Evolutionary conservation across 73 alveolate species (phyloP), one percentile per base, ranked within the genome.

Genomic region (Stentor coeruleus): DNA sequence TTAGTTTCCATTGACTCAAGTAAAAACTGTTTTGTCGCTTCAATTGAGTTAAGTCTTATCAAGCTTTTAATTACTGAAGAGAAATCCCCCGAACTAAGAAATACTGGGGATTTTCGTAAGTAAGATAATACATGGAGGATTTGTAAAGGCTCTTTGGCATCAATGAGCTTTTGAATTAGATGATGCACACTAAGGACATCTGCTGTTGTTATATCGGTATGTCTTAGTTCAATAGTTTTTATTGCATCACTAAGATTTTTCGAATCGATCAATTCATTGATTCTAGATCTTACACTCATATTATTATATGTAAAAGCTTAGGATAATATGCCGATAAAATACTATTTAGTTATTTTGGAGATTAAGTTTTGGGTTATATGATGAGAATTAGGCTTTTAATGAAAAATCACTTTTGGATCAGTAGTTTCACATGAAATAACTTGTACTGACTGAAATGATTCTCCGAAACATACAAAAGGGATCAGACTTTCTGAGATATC

Each of bases 271-370:
- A 66, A 40, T 31, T 66, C 79, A 33, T 66, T 66, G n/a, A 66
- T 66, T 0, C 79, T 20, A 11, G 79, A 66, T 31, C 79, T 66
- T 33, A 66, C n/a, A 66, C 79, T 66, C 79, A 66, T 66, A 26
- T 66, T 66, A 28, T 11, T n/a, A n/a, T n/a, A n/a, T n/a, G n/a
- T n/a, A n/a, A n/a, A n/a, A n/a, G n/a, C n/a, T n/a, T n/a, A n/a
- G n/a, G n/a, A n/a, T n/a, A n/a, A n/a, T n/a, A n/a, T n/a, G n/a
- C n/a, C n/a, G n/a, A n/a, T n/a, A n/a, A n/a, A n/a, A n/a, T n/a
- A n/a, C n/a, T n/a, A n/a, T n/a, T n/a, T n/a, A n/a, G n/a, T n/a
- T n/a, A n/a, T n/a, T n/a, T n/a, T n/a, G n/a, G n/a, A n/a, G n/a
- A n/a, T n/a, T n/a, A n/a, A n/a, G n/a, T n/a, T n/a, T n/a, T n/a